Evolutionary conservation across 441 rosid species (phyloP), one percentile per base, ranked within the genome.

Genomic region (Kokia cookei): DNA sequence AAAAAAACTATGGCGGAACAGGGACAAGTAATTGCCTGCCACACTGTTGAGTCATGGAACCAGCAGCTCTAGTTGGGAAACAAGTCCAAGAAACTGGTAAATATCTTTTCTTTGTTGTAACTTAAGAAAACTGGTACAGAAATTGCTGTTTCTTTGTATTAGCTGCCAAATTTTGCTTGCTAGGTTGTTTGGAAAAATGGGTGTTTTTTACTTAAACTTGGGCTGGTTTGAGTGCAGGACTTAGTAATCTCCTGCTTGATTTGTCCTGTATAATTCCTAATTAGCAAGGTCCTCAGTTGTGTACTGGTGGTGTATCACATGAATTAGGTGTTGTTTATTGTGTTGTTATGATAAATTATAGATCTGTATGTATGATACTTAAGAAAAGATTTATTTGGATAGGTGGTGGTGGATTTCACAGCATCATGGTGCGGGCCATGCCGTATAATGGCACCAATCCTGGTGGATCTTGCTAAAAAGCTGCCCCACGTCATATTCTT

Each of bases 351-450:
- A 32, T 32, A 32, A 32, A 32, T 32, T 32, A 32, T 32, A 32
- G 35, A 32, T 32, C 35, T 32, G 35, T 32, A 32, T 4, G 48
- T 32, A 3, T 69, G 9, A 47, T 45, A 15, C 40, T 50, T 22
- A 48, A 26, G 19, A 24, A 29, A 48, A 14, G 26, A n/a, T 27
- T 42, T 58, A 4, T 9, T 47, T 42, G 55, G 19, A 61, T 83
- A 93, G 98, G 71, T 90, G 40, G 96, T 93, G 83, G 91, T 90
- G 63, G 94, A 93, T 79, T 93, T 93, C 79, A 86, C 93, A 5
- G 98, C 98, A 64, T 67, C 91, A 17, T 94, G 98, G 98, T 94
- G 98, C 73, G 81, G 78, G 59, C 98, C 97, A 5, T 93, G 97
- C 68, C 88, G 87, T 29, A 3, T 86, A 26, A 91, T 93, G 15